Percentiles rank a stretch among this genome's conserved stretches.
Evolutionary conservation across 257 asterid genomes (phyloP).

Genomic region (Echites panduratus): DNA sequence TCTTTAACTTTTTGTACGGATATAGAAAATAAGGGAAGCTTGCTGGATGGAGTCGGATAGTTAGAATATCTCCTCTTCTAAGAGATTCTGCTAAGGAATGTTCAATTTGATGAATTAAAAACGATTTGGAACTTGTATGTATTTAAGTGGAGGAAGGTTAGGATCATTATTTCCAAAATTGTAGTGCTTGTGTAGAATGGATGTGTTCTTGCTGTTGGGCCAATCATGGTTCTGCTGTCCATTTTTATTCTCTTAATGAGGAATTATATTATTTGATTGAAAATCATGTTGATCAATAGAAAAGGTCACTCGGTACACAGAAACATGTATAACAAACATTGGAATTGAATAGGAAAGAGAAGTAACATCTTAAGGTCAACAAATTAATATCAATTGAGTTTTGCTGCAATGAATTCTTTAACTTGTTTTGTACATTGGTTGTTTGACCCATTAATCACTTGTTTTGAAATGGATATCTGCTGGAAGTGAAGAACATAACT

Average conservation of each 20-base stretch:
- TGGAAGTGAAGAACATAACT: neutral
- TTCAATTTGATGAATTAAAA: neutral
- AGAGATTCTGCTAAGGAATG: neutral
- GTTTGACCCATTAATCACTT: no score
- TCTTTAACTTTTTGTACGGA: neutral
- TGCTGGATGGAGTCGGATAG: neutral
- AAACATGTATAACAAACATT: no score
- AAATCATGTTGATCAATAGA: neutral
- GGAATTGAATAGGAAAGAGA: neutral
- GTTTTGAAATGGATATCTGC: neutral
- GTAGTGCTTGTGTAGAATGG: neutral
- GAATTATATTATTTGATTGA: neutral
- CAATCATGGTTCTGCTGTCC: neutral
- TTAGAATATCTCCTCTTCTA: neutral
- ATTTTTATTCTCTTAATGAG: neutral
- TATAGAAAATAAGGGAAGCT: neutral
- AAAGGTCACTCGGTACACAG: neutral
- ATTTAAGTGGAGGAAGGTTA: neutral
- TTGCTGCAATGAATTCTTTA: neutral
- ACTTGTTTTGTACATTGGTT: no score
- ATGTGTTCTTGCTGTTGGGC: neutral
- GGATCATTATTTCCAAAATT: neutral
- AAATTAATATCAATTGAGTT: neutral
- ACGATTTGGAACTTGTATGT: neutral
- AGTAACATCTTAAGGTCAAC: neutral